Evolutionary conservation across 2,329 filamentous ascomycete genomes (phyloP).

Genomic region (Penicillium sp.): DNA sequence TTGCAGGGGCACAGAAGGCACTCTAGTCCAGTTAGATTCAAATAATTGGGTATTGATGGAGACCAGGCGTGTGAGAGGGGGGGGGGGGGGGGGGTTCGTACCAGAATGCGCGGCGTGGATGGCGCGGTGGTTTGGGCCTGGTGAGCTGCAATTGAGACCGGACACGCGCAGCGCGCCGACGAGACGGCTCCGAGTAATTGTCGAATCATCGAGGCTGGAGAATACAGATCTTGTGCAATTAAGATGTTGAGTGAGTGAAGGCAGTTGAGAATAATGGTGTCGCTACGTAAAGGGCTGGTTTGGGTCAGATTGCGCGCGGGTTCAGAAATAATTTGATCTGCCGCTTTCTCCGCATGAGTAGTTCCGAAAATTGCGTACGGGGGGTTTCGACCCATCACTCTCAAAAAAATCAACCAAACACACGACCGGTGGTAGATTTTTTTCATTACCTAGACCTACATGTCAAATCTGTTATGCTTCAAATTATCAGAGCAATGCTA

Average conservation of each 20-base stretch:
- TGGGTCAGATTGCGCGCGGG: slow-evolving; percentile 1
- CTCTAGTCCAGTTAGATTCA: background rate
- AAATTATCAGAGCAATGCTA: no score
- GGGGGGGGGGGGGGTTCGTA: slow-evolving; percentile 5
- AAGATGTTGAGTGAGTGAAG: background rate
- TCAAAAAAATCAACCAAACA: background rate
- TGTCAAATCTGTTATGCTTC: no score
- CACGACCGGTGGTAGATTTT: no score
- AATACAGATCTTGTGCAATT: background rate
- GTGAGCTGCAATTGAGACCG: slow-evolving; percentile 7
- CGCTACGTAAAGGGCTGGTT: background rate
- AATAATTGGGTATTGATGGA: background rate
- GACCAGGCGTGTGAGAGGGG: no score
- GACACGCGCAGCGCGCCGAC: slow-evolving; percentile 8
- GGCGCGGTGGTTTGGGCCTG: slow-evolving; percentile 9
- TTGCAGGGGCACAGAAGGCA: background rate
- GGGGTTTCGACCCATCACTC: background rate
- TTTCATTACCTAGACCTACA: no score
- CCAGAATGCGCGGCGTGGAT: slow-evolving; percentile 13
- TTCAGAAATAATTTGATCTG: slow-evolving; percentile 12
- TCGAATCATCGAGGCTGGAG: slow-evolving; percentile 9
- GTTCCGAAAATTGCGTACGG: background rate
- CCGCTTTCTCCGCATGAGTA: slow-evolving; percentile 7
- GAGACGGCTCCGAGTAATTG: slow-evolving; percentile 10
- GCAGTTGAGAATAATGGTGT: no score